These are phyloP conservation scores for Adansonia madagascariensis DNA, from an alignment of 441 rosid species.

Conservation along the genomic window DNA sequence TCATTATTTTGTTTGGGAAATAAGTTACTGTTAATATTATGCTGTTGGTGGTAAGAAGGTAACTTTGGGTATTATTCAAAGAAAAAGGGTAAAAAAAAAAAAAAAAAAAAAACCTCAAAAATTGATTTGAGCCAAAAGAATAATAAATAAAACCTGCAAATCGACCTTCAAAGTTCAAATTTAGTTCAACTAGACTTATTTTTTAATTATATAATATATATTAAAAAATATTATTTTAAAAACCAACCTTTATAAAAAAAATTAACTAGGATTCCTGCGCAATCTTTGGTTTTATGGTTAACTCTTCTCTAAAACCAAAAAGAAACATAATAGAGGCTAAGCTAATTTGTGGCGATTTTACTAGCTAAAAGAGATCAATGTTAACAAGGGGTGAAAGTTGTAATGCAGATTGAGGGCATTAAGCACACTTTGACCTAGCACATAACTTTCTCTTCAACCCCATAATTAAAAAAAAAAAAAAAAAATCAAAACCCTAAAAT, in stretches of 20 bases:
- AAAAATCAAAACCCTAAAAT: conserved; percentile 4
- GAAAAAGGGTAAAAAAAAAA: neutral
- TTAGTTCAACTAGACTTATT: too few species aligned
- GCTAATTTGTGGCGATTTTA: neutral
- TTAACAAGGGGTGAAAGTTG: neutral
- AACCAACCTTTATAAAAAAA: neutral
- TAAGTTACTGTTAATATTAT: neutral
- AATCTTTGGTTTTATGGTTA: neutral
- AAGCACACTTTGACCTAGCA: conserved; percentile 6
- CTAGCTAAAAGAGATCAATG: neutral
- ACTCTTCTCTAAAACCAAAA: neutral
- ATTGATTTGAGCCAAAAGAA: too few species aligned
- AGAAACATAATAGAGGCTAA: neutral
- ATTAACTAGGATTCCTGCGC: neutral
- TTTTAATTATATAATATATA: too few species aligned
- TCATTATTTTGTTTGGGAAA: conserved; percentile 20
- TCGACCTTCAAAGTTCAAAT: too few species aligned
- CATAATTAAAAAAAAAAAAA: conserved; percentile 1
- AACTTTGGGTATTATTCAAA: neutral
- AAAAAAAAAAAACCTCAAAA: neutral
- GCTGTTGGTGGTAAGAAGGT: neutral
- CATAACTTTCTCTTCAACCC: neutral
- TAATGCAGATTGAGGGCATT: neutral
- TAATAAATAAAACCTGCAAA: too few species aligned
- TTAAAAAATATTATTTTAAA: too few species aligned